Base-by-base conservation (phyloP, 257 asterid species). In the Paulownia fortunei region DNA sequence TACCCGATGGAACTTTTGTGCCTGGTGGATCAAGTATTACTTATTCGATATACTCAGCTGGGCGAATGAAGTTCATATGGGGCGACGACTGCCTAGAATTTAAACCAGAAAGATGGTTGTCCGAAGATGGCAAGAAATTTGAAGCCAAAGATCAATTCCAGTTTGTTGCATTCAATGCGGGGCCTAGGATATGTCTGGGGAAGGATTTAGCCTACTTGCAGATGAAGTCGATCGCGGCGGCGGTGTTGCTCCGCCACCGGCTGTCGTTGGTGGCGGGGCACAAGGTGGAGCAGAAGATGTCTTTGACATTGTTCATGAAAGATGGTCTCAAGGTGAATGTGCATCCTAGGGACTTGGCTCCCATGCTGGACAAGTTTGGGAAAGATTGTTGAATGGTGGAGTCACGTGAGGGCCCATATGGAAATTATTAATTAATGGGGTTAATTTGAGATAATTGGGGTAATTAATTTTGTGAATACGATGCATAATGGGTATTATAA, bases 71-170 rank as follows among this genome's bases (percentile, higher is more conserved):
- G 55, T 87, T 80, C 71, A 76, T 86, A 0, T 91, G 96, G 96
- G 96, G 96, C 0, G 88, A 89, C 10, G 91, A 91, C 26, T 82
- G 86, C 46, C 63, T 89, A 3, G 89, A 89, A 41, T 91, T 91
- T 23, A 80, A 71, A 76, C 96, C 96, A 6, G 96, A 89, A 39
- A 81, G 96, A 8, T 91, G 96, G 96, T 73, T 91, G 27, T 83
- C 92, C 15, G 36, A 72, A 44, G 84, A 81, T 13, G 88, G 86
- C 1, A 36, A 24, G 69, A 81, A 46, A 60, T 84, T 84, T 19
- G 84, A 74, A 26, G 12, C 74, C 15, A 78, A 78, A 6, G 88
- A 84, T 74, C 82, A 78, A 39, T 84, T 62, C 42, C 71, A 41
- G 23, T 84, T 84, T 12, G 85, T 84, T 3, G 88, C 88, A 15